Evolutionary conservation across 148 eudicot genomes (phyloP).

Genomic region (Persicaria tinctoria): DNA sequence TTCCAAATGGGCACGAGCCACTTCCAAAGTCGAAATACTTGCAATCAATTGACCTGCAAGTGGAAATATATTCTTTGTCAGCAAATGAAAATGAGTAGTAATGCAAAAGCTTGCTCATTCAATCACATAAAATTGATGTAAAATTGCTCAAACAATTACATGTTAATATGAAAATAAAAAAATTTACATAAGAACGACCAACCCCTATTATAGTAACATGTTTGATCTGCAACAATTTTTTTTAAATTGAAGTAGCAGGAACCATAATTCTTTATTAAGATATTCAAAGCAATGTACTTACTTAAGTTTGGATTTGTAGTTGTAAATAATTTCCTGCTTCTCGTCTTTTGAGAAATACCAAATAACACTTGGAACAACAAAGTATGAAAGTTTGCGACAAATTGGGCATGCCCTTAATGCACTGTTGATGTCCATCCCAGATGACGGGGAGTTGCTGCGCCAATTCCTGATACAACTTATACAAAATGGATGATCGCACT

Average conservation of each 20-base stretch:
- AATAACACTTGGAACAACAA: constrained; percentile 88
- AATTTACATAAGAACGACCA: background rate
- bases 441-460: constrained; percentile 68
- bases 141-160: background rate
- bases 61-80: constrained; percentile 8
- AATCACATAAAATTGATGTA: background rate
- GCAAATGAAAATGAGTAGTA: background rate
- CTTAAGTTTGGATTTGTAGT: constrained; percentile 82
- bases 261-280: background rate
- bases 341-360: constrained; percentile 82
- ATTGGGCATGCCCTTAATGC: constrained; percentile 93
- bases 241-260: background rate
- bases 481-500: constrained; percentile 95
- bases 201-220: background rate
- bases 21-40: constrained; percentile 94
- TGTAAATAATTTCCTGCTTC: constrained; percentile 69
- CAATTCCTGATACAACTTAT: constrained; percentile 82
- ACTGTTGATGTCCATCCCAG: constrained; percentile 85
- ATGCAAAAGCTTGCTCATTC: background rate
- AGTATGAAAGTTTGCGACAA: constrained; percentile 93
- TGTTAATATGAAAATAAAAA: background rate
- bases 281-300: constrained; percentile 19
- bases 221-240: background rate
- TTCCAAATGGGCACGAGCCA: constrained; percentile 87
- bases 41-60: constrained; percentile 92